Conservation (phyloP, 108 stramenopile species). For the Cylindrotheca fusiformis region DNA sequence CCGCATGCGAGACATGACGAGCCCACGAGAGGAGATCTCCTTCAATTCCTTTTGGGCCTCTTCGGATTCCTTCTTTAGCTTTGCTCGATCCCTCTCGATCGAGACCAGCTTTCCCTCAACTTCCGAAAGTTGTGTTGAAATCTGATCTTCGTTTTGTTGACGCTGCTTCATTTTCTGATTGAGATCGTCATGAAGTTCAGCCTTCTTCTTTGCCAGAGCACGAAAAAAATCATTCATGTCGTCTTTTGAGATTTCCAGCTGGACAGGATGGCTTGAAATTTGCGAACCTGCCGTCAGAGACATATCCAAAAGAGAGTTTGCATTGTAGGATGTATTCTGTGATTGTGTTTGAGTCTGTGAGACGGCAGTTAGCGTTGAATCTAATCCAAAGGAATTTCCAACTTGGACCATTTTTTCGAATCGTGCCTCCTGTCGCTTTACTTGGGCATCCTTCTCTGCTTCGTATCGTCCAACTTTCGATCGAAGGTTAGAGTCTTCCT, state of each 20-base stretch:
- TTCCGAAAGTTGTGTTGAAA: slow-evolving; percentile 58
- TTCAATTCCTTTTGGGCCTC: slow-evolving; percentile 17
- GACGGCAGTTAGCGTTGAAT: slow-evolving; percentile 23
- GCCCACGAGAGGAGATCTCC: neutral
- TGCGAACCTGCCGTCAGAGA: neutral
- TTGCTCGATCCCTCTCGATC: slow-evolving; percentile 31
- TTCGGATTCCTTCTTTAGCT: slow-evolving; percentile 4
- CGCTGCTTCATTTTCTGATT: slow-evolving; percentile 31
- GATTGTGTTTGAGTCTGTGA: slow-evolving; percentile 33
- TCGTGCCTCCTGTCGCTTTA: slow-evolving; percentile 38
- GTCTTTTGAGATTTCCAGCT: slow-evolving; percentile 42
- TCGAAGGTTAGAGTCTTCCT: slow-evolving; percentile 36
- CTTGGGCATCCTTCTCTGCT: slow-evolving; percentile 50
- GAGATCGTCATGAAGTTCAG: slow-evolving; percentile 32
- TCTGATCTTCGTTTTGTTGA: slow-evolving; percentile 49
- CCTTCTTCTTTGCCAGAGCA: slow-evolving; percentile 43
- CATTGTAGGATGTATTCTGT: slow-evolving; percentile 32
- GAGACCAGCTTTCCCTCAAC: slow-evolving; percentile 52
- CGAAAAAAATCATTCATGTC: slow-evolving; percentile 66
- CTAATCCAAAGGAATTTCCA: slow-evolving; percentile 47
- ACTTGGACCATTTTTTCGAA: slow-evolving; percentile 69
- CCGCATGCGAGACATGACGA: slow-evolving; percentile 9
- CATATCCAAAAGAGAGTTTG: slow-evolving; percentile 1
- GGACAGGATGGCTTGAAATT: slow-evolving; percentile 7
- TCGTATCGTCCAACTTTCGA: slow-evolving; percentile 54